phyloP scores from a whole-genome alignment of 805 yeast genomes.

The Pichia deserticola region DNA sequence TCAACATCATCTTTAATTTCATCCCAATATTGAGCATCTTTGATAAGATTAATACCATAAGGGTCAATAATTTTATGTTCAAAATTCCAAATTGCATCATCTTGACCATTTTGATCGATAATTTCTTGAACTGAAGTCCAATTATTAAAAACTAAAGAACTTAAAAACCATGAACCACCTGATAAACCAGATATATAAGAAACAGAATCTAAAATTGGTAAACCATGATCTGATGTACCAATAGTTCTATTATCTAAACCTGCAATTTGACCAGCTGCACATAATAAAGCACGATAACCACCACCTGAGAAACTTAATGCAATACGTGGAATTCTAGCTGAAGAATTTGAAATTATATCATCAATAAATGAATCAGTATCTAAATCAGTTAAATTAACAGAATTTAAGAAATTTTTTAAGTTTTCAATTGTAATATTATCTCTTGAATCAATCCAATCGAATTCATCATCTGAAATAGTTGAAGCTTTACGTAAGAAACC shows the following conservation, averaged over 20 bases:
- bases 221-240: conserved; percentile 41
- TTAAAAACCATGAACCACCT: conserved; percentile 81
- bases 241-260: conserved; percentile 71
- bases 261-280: conserved; percentile 77
- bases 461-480: conserved; percentile 39
- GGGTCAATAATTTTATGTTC: conserved; percentile 52
- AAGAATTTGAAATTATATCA: conserved; percentile 24
- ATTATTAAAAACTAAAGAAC: conserved; percentile 59
- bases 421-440: conserved; percentile 38
- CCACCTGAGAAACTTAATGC: conserved; percentile 76
- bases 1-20: conserved; percentile 46
- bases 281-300: conserved; percentile 83
- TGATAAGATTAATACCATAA: conserved; percentile 52
- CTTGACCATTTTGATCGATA: conserved; percentile 31
- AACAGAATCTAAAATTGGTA: conserved; percentile 70
- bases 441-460: conserved; percentile 44
- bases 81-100: conserved; percentile 60
- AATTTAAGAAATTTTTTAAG: conserved; percentile 38
- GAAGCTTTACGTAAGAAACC: conserved; percentile 40
- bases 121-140: conserved; percentile 66
- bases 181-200: conserved; percentile 72
- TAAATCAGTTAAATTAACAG: conserved; percentile 33
- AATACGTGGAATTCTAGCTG: conserved; percentile 35
- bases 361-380: conserved; percentile 38
- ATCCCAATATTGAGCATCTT: conserved; percentile 46